phyloP scores from a whole-genome alignment of 2,329 filamentous ascomycete species.

The Phialophora verrucosa region DNA sequence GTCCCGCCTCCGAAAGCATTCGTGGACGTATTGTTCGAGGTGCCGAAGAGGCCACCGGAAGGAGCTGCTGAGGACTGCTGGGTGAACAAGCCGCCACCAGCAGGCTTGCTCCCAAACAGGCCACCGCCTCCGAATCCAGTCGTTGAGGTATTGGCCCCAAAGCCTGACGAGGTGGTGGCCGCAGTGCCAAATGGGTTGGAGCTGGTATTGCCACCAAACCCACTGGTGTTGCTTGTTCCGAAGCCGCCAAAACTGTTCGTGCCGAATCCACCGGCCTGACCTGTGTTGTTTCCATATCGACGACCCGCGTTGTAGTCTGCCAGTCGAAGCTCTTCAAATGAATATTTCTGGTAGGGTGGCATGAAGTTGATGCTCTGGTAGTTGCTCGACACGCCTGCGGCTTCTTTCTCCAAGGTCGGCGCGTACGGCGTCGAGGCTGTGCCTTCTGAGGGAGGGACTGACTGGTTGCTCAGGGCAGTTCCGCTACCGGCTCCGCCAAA shows the following conservation, averaged over 20 bases:
- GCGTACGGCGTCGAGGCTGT: conserved; percentile 55
- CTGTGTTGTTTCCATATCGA: conserved; percentile 79
- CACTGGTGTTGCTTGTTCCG: conserved; percentile 42
- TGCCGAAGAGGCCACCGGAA: conserved; percentile 50
- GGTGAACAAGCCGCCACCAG: conserved; percentile 41
- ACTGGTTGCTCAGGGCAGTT: conserved; percentile 49
- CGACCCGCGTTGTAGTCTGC: conserved; percentile 89
- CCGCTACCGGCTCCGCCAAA: conserved; percentile 47
- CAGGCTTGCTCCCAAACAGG: conserved; percentile 48
- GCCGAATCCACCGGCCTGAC: conserved; percentile 82
- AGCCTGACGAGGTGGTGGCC: conserved; percentile 46
- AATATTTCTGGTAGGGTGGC: conserved; percentile 74
- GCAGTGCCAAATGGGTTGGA: conserved; percentile 45
- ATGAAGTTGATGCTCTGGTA: conserved; percentile 58
- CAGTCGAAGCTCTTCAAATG: conserved; percentile 79
- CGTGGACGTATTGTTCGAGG: conserved; percentile 44
- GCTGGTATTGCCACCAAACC: conserved; percentile 34
- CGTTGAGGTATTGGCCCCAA: conserved; percentile 43
- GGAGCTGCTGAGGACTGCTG: conserved; percentile 42
- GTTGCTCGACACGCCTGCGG: conserved; percentile 46
- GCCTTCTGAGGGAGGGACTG: conserved; percentile 51
- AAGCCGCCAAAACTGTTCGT: conserved; percentile 58
- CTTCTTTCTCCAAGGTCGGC: conserved; percentile 54
- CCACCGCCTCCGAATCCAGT: conserved; percentile 54
- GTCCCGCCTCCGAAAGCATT: conserved; percentile 45